Evolutionary conservation across 148 eudicot genomes (phyloP).

Genomic region (Camellia japonica): DNA sequence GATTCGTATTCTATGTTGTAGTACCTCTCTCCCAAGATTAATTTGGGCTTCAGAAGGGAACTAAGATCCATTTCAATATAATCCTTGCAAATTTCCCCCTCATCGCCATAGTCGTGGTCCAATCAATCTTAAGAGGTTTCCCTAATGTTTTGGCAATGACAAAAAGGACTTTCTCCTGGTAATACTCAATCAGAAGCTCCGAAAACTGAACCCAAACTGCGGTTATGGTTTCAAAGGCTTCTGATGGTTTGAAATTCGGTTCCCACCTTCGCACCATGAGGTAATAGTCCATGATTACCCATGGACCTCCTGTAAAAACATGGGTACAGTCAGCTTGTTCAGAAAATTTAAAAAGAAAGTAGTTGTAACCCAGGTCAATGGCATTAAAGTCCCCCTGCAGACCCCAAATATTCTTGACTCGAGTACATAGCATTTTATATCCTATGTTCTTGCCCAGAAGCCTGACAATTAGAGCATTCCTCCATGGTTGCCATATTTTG

Average conservation of each 20-base stretch:
- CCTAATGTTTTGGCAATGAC: background rate
- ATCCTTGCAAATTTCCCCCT: constrained; percentile 2
- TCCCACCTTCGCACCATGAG: background rate
- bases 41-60: background rate
- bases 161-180: background rate
- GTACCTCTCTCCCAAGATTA: background rate
- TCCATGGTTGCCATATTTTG: background rate
- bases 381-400: background rate
- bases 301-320: background rate
- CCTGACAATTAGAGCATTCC: background rate
- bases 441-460: constrained; percentile 2
- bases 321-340: background rate
- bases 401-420: background rate
- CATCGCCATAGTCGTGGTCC: background rate
- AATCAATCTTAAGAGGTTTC: background rate
- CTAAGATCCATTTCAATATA: constrained; percentile 4
- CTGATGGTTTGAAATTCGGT: background rate
- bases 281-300: background rate
- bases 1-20: constrained; percentile 7
- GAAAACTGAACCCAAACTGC: background rate
- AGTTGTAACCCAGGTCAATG: background rate
- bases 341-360: background rate
- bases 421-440: background rate
- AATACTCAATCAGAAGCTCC: background rate
- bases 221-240: background rate